phyloP scores from a whole-genome alignment of 164 flowering plant species.

The Buxus sempervirens region DNA sequence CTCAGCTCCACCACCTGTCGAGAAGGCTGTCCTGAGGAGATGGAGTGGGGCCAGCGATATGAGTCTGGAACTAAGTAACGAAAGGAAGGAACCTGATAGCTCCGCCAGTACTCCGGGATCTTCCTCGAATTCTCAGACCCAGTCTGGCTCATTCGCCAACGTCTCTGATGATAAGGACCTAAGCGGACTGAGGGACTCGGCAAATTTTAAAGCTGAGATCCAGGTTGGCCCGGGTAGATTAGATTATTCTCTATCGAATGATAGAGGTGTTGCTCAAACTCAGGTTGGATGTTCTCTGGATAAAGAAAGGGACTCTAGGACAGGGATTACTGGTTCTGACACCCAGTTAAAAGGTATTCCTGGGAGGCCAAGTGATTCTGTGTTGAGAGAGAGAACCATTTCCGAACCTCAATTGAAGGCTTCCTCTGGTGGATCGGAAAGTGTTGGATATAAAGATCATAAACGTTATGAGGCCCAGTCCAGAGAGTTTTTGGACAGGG shows the following conservation, averaged over 20 bases:
- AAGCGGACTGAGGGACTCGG: slow-evolving; percentile 22
- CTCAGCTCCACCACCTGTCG: slow-evolving; percentile 32
- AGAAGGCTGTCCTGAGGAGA: slow-evolving; percentile 76
- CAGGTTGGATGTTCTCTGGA: slow-evolving; percentile 9
- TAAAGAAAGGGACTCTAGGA: slow-evolving; percentile 25
- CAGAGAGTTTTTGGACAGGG: slow-evolving; percentile 5
- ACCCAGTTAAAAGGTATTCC: slow-evolving; percentile 4
- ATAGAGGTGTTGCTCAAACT: slow-evolving; percentile 20
- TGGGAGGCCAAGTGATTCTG: slow-evolving; percentile 2
- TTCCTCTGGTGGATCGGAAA: slow-evolving; percentile 9
- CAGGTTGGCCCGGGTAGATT: slow-evolving; percentile 17
- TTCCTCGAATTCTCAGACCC: slow-evolving; percentile 32
- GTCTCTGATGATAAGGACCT: slow-evolving; percentile 25
- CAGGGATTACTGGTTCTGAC: slow-evolving; percentile 12
- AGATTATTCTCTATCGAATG: slow-evolving; percentile 27
- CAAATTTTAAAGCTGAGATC: slow-evolving; percentile 19
- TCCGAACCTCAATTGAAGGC: slow-evolving; percentile 15
- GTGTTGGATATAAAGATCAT: slow-evolving; percentile 16
- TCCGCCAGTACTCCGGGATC: slow-evolving; percentile 50
- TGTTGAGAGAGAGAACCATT: slow-evolving; percentile 11
- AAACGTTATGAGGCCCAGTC: slow-evolving; percentile 9
- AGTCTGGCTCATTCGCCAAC: slow-evolving; percentile 15
- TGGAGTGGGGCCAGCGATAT: slow-evolving; percentile 96
- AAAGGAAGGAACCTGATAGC: slow-evolving; percentile 61
- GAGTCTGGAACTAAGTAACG: slow-evolving; percentile 70